phyloP scores from a whole-genome alignment of 768 basidiomycete species.

The Leucocoprinus leucothites region DNA sequence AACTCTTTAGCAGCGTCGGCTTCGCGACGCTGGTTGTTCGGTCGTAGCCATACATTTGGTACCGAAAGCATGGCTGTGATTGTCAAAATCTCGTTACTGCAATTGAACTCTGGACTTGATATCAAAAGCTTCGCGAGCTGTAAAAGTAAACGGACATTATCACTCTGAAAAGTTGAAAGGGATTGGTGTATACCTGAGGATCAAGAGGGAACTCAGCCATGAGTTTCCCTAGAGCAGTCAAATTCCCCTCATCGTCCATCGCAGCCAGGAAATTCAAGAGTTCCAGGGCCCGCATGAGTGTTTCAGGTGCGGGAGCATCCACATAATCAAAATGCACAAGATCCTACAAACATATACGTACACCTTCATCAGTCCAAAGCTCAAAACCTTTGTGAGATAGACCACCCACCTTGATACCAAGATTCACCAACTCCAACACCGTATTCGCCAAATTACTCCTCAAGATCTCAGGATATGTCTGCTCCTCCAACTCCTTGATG shows the following conservation, averaged over 20 bases:
- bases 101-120: conserved; percentile 90
- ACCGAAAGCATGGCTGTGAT: conserved; percentile 98
- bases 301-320: conserved; percentile 93
- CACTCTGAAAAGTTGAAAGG: neutral
- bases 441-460: conserved; percentile 92
- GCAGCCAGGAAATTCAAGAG: conserved; percentile 90
- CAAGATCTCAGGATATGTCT: conserved; percentile 96
- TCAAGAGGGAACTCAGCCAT: conserved; percentile 99
- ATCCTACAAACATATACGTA: conserved; percentile 45
- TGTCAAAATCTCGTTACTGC: conserved; percentile 93
- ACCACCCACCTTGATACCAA: conserved; percentile 74
- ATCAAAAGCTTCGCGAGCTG: conserved; percentile 93
- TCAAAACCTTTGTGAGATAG: too few species aligned
- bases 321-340: conserved; percentile 86
- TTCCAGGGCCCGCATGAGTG: conserved; percentile 95
- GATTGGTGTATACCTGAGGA: conserved; percentile 63
- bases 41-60: conserved; percentile 93
- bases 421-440: conserved; percentile 90
- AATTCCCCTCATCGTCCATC: conserved; percentile 89
- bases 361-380: neutral
- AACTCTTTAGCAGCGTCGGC: conserved; percentile 90
- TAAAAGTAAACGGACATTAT: conserved; percentile 2
- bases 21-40: conserved; percentile 82
- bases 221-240: conserved; percentile 81
- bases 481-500: conserved; percentile 92